Percentiles rank a stretch among this genome's conserved stretches.
These are phyloP conservation scores for Purpureocillium lavendulum DNA, from an alignment of 2,329 filamentous ascomycete species.

Conservation along the genomic window DNA sequence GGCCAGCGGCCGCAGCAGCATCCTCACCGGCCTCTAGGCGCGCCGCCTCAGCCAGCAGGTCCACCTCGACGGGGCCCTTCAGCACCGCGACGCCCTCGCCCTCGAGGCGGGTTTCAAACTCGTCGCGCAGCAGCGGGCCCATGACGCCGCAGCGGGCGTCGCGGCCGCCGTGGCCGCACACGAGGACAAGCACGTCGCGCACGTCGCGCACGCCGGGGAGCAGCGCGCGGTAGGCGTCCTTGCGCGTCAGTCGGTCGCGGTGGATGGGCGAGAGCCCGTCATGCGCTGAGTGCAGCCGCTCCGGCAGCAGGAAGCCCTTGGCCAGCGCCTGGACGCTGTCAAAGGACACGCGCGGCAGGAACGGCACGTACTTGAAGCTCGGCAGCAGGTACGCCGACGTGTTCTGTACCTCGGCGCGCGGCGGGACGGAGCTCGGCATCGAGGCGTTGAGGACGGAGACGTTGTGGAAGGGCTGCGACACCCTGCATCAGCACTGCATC, in stretches of 20 bases:
- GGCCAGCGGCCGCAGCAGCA: too few species aligned
- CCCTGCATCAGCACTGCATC: too few species aligned
- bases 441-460: slow-evolving; percentile 70
- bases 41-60: slow-evolving; percentile 9
- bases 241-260: slow-evolving; percentile 41
- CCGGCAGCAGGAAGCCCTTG: slow-evolving; percentile 58
- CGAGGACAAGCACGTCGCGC: slow-evolving; percentile 64
- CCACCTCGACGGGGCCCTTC: slow-evolving; percentile 32
- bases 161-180: slow-evolving; percentile 79
- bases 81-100: slow-evolving; percentile 40
- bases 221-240: slow-evolving; percentile 40
- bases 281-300: slow-evolving; percentile 53
- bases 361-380: slow-evolving; percentile 71
- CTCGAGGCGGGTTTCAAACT: slow-evolving; percentile 58
- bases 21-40: slow-evolving; percentile 5
- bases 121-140: slow-evolving; percentile 61
- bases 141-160: slow-evolving; percentile 77
- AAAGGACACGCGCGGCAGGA: slow-evolving; percentile 54
- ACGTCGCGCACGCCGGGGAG: slow-evolving; percentile 53
- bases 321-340: slow-evolving; percentile 49
- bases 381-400: slow-evolving; percentile 72
- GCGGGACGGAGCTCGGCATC: slow-evolving; percentile 50
- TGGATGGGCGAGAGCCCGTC: slow-evolving; percentile 50
- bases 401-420: slow-evolving; percentile 35
- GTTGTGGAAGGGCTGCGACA: slow-evolving; percentile 76